Evolutionary conservation across 139 green algal species (phyloP).

Genomic region (Chlorella ohadii): DNA sequence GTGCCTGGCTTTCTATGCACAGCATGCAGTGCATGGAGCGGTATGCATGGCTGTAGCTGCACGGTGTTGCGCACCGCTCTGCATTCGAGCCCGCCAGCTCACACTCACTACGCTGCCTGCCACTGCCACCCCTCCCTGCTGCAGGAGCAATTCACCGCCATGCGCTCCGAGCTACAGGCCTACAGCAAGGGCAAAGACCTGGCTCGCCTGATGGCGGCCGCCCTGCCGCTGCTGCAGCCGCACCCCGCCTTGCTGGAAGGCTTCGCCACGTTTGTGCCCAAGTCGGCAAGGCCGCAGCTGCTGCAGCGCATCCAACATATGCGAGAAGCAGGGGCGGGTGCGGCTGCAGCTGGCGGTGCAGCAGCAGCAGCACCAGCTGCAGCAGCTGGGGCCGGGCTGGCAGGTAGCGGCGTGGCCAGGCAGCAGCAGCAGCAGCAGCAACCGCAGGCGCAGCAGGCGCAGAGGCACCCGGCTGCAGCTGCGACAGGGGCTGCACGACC

Average conservation of each 20-base stretch:
- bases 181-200: constrained; percentile 44
- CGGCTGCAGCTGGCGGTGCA: not conserved
- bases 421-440: not conserved
- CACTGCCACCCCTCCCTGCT: not conserved
- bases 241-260: constrained; percentile 53
- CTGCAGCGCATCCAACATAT: not conserved
- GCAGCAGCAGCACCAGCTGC: constrained; percentile 10
- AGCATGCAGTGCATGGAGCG: too few relatives aligned
- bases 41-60: too few relatives aligned
- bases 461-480: too few relatives aligned
- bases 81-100: too few relatives aligned
- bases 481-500: too few relatives aligned
- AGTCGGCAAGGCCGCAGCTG: constrained; percentile 24
- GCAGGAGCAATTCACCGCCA: not conserved
- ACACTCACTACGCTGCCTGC: too few relatives aligned
- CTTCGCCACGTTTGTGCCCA: constrained; percentile 65
- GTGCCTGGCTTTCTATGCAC: too few relatives aligned
- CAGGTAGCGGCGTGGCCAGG: too few relatives aligned
- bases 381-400: too few relatives aligned
- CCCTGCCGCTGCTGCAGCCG: constrained; percentile 57
- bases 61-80: too few relatives aligned
- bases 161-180: not conserved
- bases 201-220: constrained; percentile 50
- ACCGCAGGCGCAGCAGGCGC: not conserved
- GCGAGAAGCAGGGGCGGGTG: not conserved